phyloP scores from a whole-genome alignment of 345 rosid genomes.

The Salix viminalis region DNA sequence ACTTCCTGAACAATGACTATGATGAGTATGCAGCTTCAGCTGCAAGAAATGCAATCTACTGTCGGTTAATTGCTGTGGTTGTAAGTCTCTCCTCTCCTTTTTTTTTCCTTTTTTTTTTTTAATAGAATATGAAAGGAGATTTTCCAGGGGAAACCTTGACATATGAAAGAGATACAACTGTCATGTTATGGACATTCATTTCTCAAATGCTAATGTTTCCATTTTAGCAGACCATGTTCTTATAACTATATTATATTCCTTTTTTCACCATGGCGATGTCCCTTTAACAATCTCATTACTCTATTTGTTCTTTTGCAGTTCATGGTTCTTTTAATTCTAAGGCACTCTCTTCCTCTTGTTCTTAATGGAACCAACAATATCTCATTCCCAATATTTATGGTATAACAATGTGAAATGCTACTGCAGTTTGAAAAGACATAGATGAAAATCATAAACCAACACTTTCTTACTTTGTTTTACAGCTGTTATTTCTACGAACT shows the following conservation, averaged over 20 bases:
- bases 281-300: neutral
- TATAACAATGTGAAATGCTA: slow-evolving; percentile 9
- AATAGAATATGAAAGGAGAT: no score
- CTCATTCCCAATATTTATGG: slow-evolving; percentile 57
- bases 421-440: neutral
- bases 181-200: no score
- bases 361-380: slow-evolving; percentile 37
- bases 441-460: neutral
- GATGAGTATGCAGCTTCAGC: slow-evolving; percentile 51
- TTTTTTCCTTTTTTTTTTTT: no score
- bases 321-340: slow-evolving; percentile 66
- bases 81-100: slow-evolving; percentile 32
- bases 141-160: neutral
- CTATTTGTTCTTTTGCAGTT: slow-evolving; percentile 43
- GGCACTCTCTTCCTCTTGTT: slow-evolving; percentile 70
- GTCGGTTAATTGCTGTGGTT: slow-evolving; percentile 54
- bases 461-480: slow-evolving; percentile 8
- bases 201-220: no score
- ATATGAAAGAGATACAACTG: neutral
- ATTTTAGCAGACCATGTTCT: no score
- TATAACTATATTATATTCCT: no score
- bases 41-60: slow-evolving; percentile 52
- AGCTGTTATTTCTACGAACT: slow-evolving; percentile 58
- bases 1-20: slow-evolving; percentile 34
- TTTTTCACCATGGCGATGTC: no score